phyloP scores from a whole-genome alignment of 139 green algal species.

The Eudorina sp. region DNA sequence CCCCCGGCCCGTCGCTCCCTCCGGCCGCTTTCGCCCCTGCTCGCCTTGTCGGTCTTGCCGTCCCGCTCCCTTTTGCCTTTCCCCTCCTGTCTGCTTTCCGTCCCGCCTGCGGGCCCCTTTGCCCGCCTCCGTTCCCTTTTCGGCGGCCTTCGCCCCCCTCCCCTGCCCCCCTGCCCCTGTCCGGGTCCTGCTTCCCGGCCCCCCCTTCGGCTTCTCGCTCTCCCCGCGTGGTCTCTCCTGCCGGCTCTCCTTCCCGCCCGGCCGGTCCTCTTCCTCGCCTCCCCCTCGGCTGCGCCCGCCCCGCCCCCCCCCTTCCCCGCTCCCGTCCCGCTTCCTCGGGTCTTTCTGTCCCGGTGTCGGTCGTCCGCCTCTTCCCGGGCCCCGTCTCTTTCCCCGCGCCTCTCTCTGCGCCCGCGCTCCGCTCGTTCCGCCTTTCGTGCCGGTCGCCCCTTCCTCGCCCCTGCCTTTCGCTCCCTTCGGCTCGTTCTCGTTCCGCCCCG shows the following conservation, averaged over 20 bases:
- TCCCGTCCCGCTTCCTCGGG: neutral
- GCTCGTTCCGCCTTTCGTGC: neutral
- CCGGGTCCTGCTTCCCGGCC: neutral
- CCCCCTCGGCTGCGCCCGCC: neutral
- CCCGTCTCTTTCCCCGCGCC: neutral
- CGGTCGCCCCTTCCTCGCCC: neutral
- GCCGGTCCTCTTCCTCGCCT: neutral
- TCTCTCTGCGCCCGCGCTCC: neutral
- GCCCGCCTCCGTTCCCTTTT: too few relatives aligned
- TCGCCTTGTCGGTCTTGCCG: too few relatives aligned
- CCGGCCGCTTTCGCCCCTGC: too few relatives aligned
- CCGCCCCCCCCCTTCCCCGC: neutral
- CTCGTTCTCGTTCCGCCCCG: neutral
- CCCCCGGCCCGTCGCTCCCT: too few relatives aligned
- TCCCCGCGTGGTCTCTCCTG: neutral
- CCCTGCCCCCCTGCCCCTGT: too few relatives aligned
- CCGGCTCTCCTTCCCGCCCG: neutral
- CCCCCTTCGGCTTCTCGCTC: neutral
- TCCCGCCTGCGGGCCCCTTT: too few relatives aligned
- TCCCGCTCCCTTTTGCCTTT: too few relatives aligned
- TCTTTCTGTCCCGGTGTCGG: neutral
- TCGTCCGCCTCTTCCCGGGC: neutral
- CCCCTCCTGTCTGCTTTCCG: too few relatives aligned
- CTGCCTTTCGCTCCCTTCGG: neutral
- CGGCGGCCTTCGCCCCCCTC: too few relatives aligned